Base-by-base conservation (phyloP, 352 stramenopile species). In the Phytopythium cucurbitacearum region DNA sequence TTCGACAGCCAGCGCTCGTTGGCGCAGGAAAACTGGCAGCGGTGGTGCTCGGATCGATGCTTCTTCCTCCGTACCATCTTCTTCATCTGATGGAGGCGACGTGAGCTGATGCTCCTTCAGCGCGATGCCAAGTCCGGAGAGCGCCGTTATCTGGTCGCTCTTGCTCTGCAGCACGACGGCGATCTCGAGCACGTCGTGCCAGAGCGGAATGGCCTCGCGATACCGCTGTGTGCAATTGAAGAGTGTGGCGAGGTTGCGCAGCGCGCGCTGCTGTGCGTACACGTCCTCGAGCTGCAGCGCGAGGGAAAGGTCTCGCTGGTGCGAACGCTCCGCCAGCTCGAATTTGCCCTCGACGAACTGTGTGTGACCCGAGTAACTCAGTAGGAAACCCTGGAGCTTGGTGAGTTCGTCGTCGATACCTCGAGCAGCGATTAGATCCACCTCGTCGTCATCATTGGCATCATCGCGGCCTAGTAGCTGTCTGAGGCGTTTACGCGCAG, bases 211-310 rank as follows among this genome's bases (percentile, higher is more conserved):
- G 4, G 73, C 66, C 34, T 85, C 69, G n/a, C 55, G 37, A 42
- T 76, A 81, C 3, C 71, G 69, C 32, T 80, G 69, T 8, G 67
- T 77, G 4, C 53, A 32, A 43, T 62, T 73, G 51, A 72, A 80
- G 32, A 80, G 51, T 21, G 80, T 57, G 1, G 76, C 76, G 28
- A 87, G 70, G 45, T 87, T 87, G 0, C 71, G 66, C 34, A 78
- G 52, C 2, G 73, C 71, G 2, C 76, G 73, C 10, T 80, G 66
- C 38, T 87, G 76, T 0, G 73, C 69, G 36, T 73, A 53, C 39
- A 85, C 63, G 51, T 87, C 76, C 55, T 85, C 76, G 16, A 61
- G 69, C 13, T 76, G 59, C 13, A 85, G 60, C 9, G 76, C 69
- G 2, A 79, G 49, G 38, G 76, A 57, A 0, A 85, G 61, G 48